These are phyloP conservation scores for Colletotrichum tropicicola DNA, from an alignment of 2,329 filamentous ascomycete species.

Conservation along the genomic window DNA sequence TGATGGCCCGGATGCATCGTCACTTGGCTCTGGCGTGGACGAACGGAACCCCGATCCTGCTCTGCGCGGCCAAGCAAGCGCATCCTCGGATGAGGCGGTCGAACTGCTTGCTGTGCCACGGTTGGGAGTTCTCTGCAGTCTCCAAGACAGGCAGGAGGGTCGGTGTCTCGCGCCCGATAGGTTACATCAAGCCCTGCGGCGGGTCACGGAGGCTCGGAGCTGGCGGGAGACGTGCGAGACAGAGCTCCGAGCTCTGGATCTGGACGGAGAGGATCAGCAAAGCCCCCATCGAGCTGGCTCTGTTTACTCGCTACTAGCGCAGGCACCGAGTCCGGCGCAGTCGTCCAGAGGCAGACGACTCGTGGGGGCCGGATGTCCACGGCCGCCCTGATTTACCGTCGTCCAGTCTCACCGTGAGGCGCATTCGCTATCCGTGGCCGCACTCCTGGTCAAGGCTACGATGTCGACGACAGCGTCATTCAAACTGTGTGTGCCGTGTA, in stretches of 20 bases:
- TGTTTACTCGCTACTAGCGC: neutral
- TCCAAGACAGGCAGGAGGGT: slow-evolving; percentile 17
- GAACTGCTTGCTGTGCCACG: slow-evolving; percentile 11
- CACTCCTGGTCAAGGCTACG: neutral
- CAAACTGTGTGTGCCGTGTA: neutral
- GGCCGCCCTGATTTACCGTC: neutral
- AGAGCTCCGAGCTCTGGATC: slow-evolving; percentile 16
- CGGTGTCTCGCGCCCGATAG: slow-evolving; percentile 2
- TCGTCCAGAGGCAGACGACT: neutral
- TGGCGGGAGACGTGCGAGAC: slow-evolving; percentile 22
- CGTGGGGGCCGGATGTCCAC: slow-evolving; percentile 4
- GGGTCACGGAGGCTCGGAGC: slow-evolving; percentile 25
- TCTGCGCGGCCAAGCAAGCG: neutral
- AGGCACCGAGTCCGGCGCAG: slow-evolving; percentile 1
- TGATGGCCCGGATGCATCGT: neutral
- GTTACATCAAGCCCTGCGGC: neutral
- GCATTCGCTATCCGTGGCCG: neutral
- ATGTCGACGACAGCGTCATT: neutral
- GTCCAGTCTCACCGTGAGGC: slow-evolving; percentile 26
- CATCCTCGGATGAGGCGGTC: slow-evolving; percentile 25
- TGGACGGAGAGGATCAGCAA: slow-evolving; percentile 2
- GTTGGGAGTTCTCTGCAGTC: neutral
- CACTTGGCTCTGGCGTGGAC: neutral
- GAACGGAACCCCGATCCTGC: neutral
- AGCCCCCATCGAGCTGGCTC: neutral